A percentile compares a stretch with the other conserved stretches of the same genome.
Evolutionary conservation across 148 eudicot species (phyloP).

Genomic region (Agrostemma githago): DNA sequence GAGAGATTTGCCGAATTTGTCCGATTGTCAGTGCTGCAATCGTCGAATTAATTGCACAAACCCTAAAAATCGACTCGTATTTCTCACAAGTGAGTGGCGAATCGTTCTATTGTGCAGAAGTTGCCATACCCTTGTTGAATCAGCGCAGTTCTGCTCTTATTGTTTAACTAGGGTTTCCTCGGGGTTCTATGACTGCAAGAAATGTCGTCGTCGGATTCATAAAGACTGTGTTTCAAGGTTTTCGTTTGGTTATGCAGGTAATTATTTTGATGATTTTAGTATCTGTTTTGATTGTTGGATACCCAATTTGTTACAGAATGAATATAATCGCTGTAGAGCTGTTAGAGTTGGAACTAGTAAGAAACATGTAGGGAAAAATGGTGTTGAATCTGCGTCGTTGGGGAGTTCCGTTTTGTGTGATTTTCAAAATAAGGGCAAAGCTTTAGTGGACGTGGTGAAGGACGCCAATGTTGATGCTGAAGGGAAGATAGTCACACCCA

Average conservation of each 20-base stretch:
- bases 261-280: slow-evolving; percentile 23
- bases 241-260: slow-evolving; percentile 28
- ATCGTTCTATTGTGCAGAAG: slow-evolving; percentile 63
- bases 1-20: slow-evolving; percentile 72
- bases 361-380: slow-evolving; percentile 12
- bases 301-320: slow-evolving; percentile 47
- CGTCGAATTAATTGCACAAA: slow-evolving; percentile 47
- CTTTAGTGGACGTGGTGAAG: slow-evolving; percentile 27
- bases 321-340: slow-evolving; percentile 26
- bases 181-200: slow-evolving; percentile 33
- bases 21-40: slow-evolving; percentile 73
- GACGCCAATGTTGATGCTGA: slow-evolving; percentile 35
- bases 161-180: slow-evolving; percentile 39
- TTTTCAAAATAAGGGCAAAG: slow-evolving; percentile 16
- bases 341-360: slow-evolving; percentile 24
- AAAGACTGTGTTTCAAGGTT: slow-evolving; percentile 41
- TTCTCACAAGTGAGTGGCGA: slow-evolving; percentile 69
- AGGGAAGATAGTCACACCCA: slow-evolving; percentile 36
- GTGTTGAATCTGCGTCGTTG: slow-evolving; percentile 18
- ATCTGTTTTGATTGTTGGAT: slow-evolving; percentile 94
- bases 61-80: slow-evolving; percentile 57
- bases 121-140: slow-evolving; percentile 41
- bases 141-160: slow-evolving; percentile 54
- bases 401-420: slow-evolving; percentile 40
- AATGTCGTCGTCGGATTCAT: slow-evolving; percentile 53